Conservation (phyloP, 176 grass and related monocot species). For the Musa schizocarpa region DNA sequence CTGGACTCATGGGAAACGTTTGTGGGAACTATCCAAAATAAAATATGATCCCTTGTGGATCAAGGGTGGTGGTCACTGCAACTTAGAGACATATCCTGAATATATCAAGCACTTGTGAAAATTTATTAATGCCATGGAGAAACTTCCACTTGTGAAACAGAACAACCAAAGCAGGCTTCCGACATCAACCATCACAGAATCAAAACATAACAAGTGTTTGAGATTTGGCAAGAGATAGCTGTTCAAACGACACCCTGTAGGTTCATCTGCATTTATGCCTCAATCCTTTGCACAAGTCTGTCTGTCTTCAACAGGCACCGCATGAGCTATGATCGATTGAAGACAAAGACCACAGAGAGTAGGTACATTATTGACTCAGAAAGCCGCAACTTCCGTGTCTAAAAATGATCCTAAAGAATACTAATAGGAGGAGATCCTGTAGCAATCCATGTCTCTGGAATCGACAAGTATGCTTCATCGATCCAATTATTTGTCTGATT, state of each 20-base stretch:
- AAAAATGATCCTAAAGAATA: background rate
- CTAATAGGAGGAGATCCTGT: background rate
- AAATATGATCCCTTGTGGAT: slow-evolving; percentile 85
- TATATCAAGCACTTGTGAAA: slow-evolving; percentile 77
- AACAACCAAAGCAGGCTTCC: slow-evolving; percentile 14
- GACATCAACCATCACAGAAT: slow-evolving; percentile 44
- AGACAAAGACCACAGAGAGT: no score
- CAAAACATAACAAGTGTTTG: slow-evolving; percentile 66
- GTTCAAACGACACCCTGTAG: background rate
- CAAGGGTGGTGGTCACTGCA: slow-evolving; percentile 80
- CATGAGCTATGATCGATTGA: background rate
- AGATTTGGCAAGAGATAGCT: slow-evolving; percentile 64
- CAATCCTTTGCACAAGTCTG: background rate
- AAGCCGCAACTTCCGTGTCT: no score
- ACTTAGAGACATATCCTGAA: slow-evolving; percentile 78
- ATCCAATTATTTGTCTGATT: background rate
- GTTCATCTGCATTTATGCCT: background rate
- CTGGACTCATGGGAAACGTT: slow-evolving; percentile 71
- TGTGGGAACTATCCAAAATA: slow-evolving; percentile 75
- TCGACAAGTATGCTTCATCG: background rate
- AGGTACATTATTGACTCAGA: no score
- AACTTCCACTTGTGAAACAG: slow-evolving; percentile 31
- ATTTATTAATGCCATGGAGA: slow-evolving; percentile 84
- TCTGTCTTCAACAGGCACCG: background rate
- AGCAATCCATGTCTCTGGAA: slow-evolving; percentile 1